Conservation (phyloP, 257 asterid genomes). For the Solanum tarapatanum region DNA sequence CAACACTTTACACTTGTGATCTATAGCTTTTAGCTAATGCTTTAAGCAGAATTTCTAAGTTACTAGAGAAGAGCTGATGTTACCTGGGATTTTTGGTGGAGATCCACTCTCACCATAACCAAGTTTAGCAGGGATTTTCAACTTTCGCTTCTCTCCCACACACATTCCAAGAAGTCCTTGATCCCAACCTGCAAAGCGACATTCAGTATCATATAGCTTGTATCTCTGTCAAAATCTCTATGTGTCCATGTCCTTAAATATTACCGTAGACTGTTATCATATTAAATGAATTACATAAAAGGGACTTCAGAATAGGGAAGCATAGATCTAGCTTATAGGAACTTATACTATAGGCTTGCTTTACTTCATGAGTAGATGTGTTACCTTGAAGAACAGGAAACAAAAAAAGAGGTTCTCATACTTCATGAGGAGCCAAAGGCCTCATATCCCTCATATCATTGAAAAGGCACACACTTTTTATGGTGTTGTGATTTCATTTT, state of each 20-base stretch:
- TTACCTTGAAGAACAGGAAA: background rate
- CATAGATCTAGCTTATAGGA: background rate
- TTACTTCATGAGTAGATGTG: background rate
- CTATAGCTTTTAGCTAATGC: background rate
- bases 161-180: conserved; percentile 94
- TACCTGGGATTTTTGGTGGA: conserved; percentile 98
- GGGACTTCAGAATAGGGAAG: background rate
- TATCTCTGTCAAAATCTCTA: background rate
- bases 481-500: background rate
- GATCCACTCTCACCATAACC: conserved; percentile 97
- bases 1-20: background rate
- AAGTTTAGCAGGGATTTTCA: conserved; percentile 87
- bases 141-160: conserved; percentile 88
- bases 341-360: background rate
- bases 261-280: background rate
- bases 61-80: background rate
- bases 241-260: background rate
- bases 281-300: background rate
- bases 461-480: background rate
- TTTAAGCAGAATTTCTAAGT: background rate
- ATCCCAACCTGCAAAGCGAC: conserved; percentile 82
- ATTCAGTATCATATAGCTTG: background rate
- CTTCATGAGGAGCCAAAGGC: background rate
- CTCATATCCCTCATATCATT: background rate
- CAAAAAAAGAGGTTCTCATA: background rate